A percentile compares a stretch with the other conserved stretches of the same genome.
These are phyloP conservation scores for Helminthosporium solani DNA, from an alignment of 2,329 filamentous ascomycete genomes.

Conservation along the genomic window DNA sequence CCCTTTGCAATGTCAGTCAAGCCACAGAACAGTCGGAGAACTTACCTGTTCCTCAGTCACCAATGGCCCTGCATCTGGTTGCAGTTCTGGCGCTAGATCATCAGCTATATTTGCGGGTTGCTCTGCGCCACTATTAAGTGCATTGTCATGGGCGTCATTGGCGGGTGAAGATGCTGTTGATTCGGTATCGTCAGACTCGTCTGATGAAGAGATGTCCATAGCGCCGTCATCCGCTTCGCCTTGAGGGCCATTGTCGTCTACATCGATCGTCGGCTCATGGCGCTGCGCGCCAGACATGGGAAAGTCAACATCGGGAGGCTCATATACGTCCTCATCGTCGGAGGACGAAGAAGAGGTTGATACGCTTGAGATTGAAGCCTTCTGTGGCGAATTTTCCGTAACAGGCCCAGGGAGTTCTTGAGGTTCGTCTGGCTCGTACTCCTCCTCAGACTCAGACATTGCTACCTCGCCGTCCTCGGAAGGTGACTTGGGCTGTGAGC, in stretches of 20 bases:
- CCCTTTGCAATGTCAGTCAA: conserved; percentile 23
- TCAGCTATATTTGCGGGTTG: conserved; percentile 30
- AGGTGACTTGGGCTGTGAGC: conserved; percentile 13
- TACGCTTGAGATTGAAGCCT: not conserved
- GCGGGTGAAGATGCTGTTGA: conserved; percentile 21
- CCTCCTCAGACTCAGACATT: conserved; percentile 38
- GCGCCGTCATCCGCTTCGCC: conserved; percentile 30
- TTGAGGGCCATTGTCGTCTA: conserved; percentile 3
- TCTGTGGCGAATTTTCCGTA: not conserved
- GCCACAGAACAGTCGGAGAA: conserved; percentile 4
- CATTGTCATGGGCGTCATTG: conserved; percentile 15
- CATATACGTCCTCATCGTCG: conserved; percentile 34
- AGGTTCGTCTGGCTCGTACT: conserved; percentile 36
- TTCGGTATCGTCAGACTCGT: conserved; percentile 17
- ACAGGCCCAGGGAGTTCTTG: not conserved
- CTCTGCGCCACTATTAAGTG: conserved; percentile 13
- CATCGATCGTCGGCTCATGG: not conserved
- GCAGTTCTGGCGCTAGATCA: conserved; percentile 42
- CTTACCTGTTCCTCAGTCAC: conserved; percentile 22
- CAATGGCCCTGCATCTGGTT: conserved; percentile 9
- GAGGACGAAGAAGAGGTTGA: conserved; percentile 14
- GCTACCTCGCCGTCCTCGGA: conserved; percentile 38
- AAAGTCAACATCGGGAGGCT: conserved; percentile 33
- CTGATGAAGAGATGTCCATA: conserved; percentile 37
- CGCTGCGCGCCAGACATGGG: conserved; percentile 13